Conservation (phyloP, 257 asterid species). For the Ilex asprella region DNA sequence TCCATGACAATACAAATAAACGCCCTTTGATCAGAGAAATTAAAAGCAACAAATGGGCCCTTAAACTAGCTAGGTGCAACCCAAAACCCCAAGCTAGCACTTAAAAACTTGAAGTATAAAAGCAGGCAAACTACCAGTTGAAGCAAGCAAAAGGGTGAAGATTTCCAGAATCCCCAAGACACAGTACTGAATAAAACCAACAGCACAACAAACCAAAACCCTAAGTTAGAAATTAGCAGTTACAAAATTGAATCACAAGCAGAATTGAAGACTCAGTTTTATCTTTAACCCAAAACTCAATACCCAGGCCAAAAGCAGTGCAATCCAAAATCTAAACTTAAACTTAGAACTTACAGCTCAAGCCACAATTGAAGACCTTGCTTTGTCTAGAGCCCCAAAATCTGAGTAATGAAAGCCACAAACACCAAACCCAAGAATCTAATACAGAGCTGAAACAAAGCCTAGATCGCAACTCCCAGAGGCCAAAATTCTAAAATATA, state of each 20-base stretch:
- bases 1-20: background rate
- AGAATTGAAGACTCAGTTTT: no score
- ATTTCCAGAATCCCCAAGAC: background rate
- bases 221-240: no score
- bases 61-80: background rate
- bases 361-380: no score
- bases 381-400: no score
- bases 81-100: background rate
- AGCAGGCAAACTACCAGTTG: background rate
- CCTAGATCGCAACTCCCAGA: background rate
- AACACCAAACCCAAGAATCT: background rate
- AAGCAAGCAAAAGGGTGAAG: background rate
- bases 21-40: background rate
- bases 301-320: no score
- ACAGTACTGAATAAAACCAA: background rate
- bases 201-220: background rate
- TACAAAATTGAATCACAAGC: no score
- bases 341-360: no score
- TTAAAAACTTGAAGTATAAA: no score
- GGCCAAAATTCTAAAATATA: background rate
- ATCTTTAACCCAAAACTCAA: no score
- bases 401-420: background rate
- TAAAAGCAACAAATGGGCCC: background rate
- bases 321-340: no score
- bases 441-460: background rate